Base-by-base conservation (phyloP, 768 basidiomycete species). In the Tephrocybe rancida region DNA sequence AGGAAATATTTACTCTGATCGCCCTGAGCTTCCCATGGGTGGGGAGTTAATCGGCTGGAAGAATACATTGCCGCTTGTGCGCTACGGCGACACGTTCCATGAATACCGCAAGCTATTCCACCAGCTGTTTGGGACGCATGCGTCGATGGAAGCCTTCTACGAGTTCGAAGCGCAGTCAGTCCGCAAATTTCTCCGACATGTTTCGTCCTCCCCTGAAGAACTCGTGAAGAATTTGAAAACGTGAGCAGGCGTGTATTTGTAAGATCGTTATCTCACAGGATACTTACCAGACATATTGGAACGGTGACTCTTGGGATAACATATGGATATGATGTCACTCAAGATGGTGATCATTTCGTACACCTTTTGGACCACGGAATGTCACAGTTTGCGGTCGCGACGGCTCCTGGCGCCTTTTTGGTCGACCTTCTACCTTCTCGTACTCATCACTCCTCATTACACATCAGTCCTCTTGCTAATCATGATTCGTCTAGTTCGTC, bases 1-100 rank as follows among this genome's bases (percentile, higher is more conserved):
- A 50, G 76, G 82, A 26, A 65, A 73, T 14, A 73, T 77, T 30
- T 83, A 83, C 60, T 84, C 83, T n/a, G 81, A 84, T 62, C 71
- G 83, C 22, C 81, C 83, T 41, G 18, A 41, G 39, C 39, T 41
- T 21, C 39, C 39, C 19, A 47, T 78, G 74, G 70, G 72, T 13
- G 74, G 72, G 16, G 73, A 75, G 18, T 55, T 66, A 4, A 35
- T 54, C 10, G 63, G 64, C 4, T 62, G 59, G 55, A 51, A 59
- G 27, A 59, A 63, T 22, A 55, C 30, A 1, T 41, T 57, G 3
- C 13, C 42, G 5, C 42, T 61, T 2, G 45, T 54, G 1, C 54
- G 54, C 3, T 59, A 61, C 30, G 59, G 62, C 1, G 55, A 58
- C 10, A 48, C 53, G 16, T 52, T 58, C 22, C 43, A 51, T 22